Evolutionary conservation across 257 asterid species (phyloP).

Genomic region (Prunella vulgaris): DNA sequence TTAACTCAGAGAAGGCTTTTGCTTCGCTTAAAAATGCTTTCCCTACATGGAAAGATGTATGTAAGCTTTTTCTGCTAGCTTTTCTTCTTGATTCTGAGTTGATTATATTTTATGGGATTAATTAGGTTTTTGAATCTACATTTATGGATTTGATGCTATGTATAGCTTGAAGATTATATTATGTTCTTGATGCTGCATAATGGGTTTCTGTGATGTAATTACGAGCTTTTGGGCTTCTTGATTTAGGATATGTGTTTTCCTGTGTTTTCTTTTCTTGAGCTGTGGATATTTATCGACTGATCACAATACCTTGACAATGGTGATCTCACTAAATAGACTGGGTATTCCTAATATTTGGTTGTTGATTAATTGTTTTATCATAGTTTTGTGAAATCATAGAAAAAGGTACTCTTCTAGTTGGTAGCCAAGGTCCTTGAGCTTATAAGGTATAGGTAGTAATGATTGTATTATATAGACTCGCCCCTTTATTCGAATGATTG

Average conservation of each 20-base stretch:
- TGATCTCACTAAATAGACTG: not conserved
- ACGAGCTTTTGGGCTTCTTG: not conserved
- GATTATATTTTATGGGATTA: not conserved
- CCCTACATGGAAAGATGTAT: conserved; percentile 75
- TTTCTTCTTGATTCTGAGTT: not conserved
- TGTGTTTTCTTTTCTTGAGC: no score
- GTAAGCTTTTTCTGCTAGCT: conserved; percentile 23
- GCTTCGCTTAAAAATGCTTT: conserved; percentile 64
- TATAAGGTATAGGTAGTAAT: not conserved
- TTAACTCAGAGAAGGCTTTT: conserved; percentile 74
- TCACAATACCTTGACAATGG: not conserved
- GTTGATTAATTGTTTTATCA: not conserved
- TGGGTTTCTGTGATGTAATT: not conserved
- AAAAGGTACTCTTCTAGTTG: not conserved
- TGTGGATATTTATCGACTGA: not conserved
- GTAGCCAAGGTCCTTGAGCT: not conserved
- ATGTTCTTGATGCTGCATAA: not conserved
- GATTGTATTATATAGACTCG: not conserved
- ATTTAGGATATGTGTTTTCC: no score
- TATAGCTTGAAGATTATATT: not conserved
- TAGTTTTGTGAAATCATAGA: not conserved
- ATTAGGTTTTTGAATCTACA: not conserved
- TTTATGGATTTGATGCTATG: not conserved
- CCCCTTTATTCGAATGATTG: not conserved
- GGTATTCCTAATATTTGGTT: not conserved